Conservation (phyloP, 352 stramenopile species). For the Pseudoperonospora humuli region DNA sequence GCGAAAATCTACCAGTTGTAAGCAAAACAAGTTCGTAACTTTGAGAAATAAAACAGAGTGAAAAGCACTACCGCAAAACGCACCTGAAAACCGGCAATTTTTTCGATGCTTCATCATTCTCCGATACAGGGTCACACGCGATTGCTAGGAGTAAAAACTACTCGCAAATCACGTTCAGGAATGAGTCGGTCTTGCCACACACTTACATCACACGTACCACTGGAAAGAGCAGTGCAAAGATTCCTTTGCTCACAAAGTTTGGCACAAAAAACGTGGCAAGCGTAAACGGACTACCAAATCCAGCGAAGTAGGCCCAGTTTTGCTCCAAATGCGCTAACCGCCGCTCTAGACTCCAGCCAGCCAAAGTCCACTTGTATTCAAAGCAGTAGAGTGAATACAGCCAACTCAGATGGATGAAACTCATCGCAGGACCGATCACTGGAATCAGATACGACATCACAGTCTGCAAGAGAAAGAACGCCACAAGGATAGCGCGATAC, state of each 20-base stretch:
- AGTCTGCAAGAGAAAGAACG: conserved; percentile 80
- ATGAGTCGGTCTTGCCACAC: not conserved
- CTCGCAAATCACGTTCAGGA: not conserved
- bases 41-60: not conserved
- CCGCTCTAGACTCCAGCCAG: conserved; percentile 79
- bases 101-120: conserved; percentile 30
- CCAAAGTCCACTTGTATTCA: conserved; percentile 87
- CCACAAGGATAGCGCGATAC: conserved; percentile 80
- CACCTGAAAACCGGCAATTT: conserved; percentile 78
- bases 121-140: conserved; percentile 58
- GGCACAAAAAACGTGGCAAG: conserved; percentile 84
- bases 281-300: conserved; percentile 82
- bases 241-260: conserved; percentile 88
- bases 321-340: conserved; percentile 71
- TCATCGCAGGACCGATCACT: conserved; percentile 58
- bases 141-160: conserved; percentile 83
- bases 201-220: conserved; percentile 33
- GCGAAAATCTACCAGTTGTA: conserved; percentile 45
- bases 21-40: not conserved
- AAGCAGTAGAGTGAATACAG: conserved; percentile 88
- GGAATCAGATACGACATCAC: conserved; percentile 79
- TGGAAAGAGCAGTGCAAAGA: conserved; percentile 82
- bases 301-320: conserved; percentile 85
- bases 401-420: conserved; percentile 84
- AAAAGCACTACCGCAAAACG: not conserved